A percentile compares a stretch with the other conserved stretches of the same genome.
Conservation (phyloP, 2,329 filamentous ascomycete genomes). For the Ampelomyces quisqualis region DNA sequence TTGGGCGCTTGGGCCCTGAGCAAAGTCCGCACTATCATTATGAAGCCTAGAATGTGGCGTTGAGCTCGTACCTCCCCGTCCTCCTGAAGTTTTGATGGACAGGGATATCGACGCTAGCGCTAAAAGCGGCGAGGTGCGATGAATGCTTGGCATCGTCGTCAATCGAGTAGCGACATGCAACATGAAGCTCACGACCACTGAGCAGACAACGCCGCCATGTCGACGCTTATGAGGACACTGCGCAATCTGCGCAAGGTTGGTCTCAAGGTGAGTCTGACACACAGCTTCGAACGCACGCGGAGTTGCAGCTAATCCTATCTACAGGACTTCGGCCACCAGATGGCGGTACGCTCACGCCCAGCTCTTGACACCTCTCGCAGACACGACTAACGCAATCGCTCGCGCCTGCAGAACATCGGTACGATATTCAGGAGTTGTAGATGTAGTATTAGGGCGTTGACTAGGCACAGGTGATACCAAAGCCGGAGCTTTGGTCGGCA, state of each 20-base stretch:
- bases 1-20: conserved; percentile 28
- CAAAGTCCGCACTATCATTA: conserved; percentile 40
- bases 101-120: conserved; percentile 13
- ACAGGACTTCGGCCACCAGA: conserved; percentile 87
- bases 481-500: conserved; percentile 79
- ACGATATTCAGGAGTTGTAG: conserved; percentile 11
- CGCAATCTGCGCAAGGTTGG: conserved; percentile 85
- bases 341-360: conserved; percentile 68
- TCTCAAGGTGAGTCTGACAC: conserved; percentile 65
- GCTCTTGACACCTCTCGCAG: conserved; percentile 20
- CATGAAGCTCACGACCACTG: conserved; percentile 13
- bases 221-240: conserved; percentile 82
- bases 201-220: conserved; percentile 65
- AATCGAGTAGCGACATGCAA: conserved; percentile 25
- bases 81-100: conserved; percentile 33
- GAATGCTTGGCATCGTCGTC: conserved; percentile 28
- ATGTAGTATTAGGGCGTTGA: conserved; percentile 27
- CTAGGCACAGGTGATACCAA: conserved; percentile 82
- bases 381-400: conserved; percentile 27
- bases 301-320: conserved; percentile 35
- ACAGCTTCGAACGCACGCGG: conserved; percentile 11
- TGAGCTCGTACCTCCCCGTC: conserved; percentile 2
- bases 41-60: conserved; percentile 7
- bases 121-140: conserved; percentile 5
- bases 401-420: conserved; percentile 43